Percentiles rank a stretch among this genome's conserved stretches.
phyloP scores from a whole-genome alignment of 208 protist genomes.

The Trypanosoma caninum region DNA sequence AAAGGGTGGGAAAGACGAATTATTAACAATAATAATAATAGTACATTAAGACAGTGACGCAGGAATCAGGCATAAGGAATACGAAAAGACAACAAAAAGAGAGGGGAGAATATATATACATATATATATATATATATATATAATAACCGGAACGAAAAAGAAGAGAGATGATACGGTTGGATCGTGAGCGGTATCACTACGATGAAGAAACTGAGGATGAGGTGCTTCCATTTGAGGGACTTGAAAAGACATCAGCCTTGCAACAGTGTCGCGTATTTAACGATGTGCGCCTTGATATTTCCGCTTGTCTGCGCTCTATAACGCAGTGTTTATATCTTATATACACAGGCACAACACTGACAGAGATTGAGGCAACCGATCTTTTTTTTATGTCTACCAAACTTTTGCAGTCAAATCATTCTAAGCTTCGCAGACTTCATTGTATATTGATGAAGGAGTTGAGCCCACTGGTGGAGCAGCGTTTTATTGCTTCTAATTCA shows the following conservation, averaged over 20 bases:
- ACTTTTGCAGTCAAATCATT: conserved; percentile 96
- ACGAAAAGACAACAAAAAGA: not conserved
- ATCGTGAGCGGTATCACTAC: conserved; percentile 33
- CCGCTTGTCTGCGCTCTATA: conserved; percentile 86
- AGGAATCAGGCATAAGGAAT: too few species aligned
- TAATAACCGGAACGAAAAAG: not conserved
- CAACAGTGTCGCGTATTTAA: conserved; percentile 96
- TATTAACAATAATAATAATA: too few species aligned
- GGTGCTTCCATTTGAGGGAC: conserved; percentile 83
- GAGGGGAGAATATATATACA: not conserved
- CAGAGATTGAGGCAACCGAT: conserved; percentile 94
- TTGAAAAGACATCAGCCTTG: conserved; percentile 94
- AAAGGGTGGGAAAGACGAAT: too few species aligned
- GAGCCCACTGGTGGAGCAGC: conserved; percentile 89
- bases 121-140: too few species aligned
- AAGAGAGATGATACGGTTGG: not conserved
- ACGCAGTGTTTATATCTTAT: conserved; percentile 96
- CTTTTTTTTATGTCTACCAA: conserved; percentile 99
- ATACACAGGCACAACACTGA: conserved; percentile 90
- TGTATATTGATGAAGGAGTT: conserved; percentile 99
- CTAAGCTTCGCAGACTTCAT: conserved; percentile 95
- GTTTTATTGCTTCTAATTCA: conserved; percentile 97
- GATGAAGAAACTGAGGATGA: conserved; percentile 84
- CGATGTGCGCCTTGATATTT: conserved; percentile 84
- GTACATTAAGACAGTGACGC: too few species aligned